These are phyloP conservation scores for Penicillium salamii DNA, from an alignment of 495 filamentous ascomycete genomes.

Conservation along the genomic window DNA sequence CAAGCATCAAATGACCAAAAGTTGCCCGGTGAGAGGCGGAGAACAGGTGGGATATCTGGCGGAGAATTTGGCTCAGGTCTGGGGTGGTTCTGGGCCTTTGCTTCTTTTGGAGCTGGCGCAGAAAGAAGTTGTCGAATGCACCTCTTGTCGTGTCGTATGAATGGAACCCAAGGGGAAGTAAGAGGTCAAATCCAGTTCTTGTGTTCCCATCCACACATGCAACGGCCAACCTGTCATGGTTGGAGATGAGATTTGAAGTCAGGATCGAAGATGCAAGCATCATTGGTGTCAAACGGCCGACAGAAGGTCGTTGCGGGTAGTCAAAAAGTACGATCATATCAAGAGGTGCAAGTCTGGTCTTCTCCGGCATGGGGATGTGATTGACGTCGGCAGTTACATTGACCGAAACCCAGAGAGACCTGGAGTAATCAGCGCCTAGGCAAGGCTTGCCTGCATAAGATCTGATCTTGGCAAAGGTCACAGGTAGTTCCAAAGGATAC, in stretches of 20 bases:
- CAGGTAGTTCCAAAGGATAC: conserved; percentile 17
- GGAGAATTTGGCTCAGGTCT: conserved; percentile 10
- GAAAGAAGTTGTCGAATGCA: conserved; percentile 11
- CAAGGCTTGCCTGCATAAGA: conserved; percentile 6
- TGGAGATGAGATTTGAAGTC: conserved; percentile 8
- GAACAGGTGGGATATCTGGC: conserved; percentile 13
- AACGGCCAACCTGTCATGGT: conserved; percentile 19
- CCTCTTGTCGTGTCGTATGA: conserved; percentile 12
- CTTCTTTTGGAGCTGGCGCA: conserved; percentile 2
- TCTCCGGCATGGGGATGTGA: conserved; percentile 10
- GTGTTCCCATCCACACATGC: conserved; percentile 9
- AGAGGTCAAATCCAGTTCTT: conserved; percentile 10
- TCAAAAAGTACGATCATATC: conserved; percentile 27
- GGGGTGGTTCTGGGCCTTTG: background rate
- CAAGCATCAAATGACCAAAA: conserved; percentile 23
- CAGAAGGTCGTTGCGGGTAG: conserved; percentile 12
- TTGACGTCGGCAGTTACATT: conserved; percentile 24
- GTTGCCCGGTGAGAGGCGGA: conserved; percentile 10
- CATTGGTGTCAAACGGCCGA: conserved; percentile 12
- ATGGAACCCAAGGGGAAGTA: conserved; percentile 24
- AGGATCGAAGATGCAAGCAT: conserved; percentile 16
- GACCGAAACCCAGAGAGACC: conserved; percentile 22
- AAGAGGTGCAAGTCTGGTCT: conserved; percentile 16
- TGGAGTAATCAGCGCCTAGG: conserved; percentile 8
- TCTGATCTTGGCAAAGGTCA: conserved; percentile 20